Evolutionary conservation across 805 yeast genomes (phyloP), one percentile per base, ranked within the genome.

Genomic region (Candida bentonensis): DNA sequence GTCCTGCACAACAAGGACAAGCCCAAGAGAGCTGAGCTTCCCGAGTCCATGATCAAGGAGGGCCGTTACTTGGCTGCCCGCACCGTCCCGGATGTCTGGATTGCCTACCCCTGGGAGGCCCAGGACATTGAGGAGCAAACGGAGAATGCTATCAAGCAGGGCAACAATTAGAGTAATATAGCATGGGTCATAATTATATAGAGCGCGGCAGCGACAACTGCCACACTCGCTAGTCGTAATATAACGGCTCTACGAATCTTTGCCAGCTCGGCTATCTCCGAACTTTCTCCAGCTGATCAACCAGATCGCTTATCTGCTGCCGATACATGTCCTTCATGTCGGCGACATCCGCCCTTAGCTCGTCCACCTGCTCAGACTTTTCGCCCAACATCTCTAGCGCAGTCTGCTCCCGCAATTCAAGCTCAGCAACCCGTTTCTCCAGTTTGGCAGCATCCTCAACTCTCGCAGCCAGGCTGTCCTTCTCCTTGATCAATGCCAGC

Each of bases 21-120:
- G 70, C 77, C 79, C 47, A 85, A 85, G 70, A 76, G 74, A 53
- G 94, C 89, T 7, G 74, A 78, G 42, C 67, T 85, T 43, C 83
- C 86, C 39, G 63, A 65, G 42, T 73, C 71, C 13, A 67, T 81
- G 66, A 70, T 84, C 69, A 67, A 70, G 30, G 70, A 72, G 25
- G 81, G 81, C 44, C 70, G 76, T 48, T 85, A 85, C 60, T 61
- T 79, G 41, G 82, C 85, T 42, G 94, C 89, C 34, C 69, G 74
- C 53, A 78, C 82, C 34, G 81, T 82, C 33, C 78, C 77, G 22
- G 94, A 84, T 57, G 67, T 66, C 55, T 84, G 95, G 95, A 76
- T 84, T 53, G 87, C 89, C 36, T 84, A 85, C 62, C 95, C 95
- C 34, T 84, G 94, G 94, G 95, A 85, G 59, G 81, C 92, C 17